Percentiles rank a stretch among this genome's conserved stretches.
phyloP scores from a whole-genome alignment of 306 rosid species.

The Astragalus membranaceus region DNA sequence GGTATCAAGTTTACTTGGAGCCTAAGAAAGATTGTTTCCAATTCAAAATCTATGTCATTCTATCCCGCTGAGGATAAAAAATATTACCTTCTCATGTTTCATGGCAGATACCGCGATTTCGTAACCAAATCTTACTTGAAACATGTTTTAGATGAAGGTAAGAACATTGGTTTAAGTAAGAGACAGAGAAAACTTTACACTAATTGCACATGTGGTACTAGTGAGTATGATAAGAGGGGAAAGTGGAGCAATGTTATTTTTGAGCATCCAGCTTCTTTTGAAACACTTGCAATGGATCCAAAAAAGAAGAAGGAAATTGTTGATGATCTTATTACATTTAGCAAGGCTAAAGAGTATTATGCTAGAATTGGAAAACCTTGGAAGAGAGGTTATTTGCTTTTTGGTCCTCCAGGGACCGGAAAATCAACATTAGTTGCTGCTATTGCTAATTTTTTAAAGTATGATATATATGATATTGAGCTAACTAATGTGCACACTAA shows the following conservation, averaged over 20 bases:
- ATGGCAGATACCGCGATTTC: neutral
- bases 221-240: neutral
- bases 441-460: constrained; percentile 51
- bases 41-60: neutral
- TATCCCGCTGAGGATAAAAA: constrained; percentile 29
- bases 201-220: constrained; percentile 8
- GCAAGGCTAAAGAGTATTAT: constrained; percentile 40
- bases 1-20: constrained; percentile 40
- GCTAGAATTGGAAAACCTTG: constrained; percentile 51
- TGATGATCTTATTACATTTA: constrained; percentile 34
- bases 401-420: constrained; percentile 75
- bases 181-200: constrained; percentile 38
- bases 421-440: constrained; percentile 68
- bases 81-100: constrained; percentile 26
- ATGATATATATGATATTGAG: constrained; percentile 58
- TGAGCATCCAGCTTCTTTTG: constrained; percentile 42
- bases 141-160: constrained; percentile 24
- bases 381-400: constrained; percentile 66
- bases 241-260: constrained; percentile 41
- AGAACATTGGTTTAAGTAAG: constrained; percentile 17
- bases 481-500: constrained; percentile 46
- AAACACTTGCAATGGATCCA: constrained; percentile 40
- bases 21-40: neutral
- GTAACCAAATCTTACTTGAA: constrained; percentile 21
- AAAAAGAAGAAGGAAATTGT: constrained; percentile 33